These are phyloP conservation scores for Gnomoniopsis smithogilvyi DNA, from an alignment of 2,329 filamentous ascomycete species.

Conservation along the genomic window DNA sequence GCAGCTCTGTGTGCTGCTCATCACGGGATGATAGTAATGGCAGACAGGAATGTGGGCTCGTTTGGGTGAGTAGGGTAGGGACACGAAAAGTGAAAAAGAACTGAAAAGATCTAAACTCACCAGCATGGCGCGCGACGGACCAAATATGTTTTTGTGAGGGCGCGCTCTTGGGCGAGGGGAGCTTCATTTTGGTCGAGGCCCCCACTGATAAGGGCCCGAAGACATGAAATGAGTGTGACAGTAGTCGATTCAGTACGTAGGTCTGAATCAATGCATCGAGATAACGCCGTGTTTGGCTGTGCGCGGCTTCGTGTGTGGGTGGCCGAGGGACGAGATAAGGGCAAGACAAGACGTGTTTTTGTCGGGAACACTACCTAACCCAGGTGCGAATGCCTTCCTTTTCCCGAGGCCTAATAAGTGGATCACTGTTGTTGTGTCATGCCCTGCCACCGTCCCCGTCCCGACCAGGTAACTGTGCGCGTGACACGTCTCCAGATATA, in stretches of 20 bases:
- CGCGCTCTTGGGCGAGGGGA: neutral
- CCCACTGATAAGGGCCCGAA: conserved; percentile 4
- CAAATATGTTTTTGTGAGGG: neutral
- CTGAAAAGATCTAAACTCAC: neutral
- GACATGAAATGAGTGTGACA: neutral
- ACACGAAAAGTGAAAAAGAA: too few species aligned
- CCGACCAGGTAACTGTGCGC: neutral
- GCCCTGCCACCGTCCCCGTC: neutral
- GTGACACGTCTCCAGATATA: neutral
- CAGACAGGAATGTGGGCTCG: neutral
- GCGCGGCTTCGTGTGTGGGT: neutral
- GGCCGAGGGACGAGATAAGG: neutral
- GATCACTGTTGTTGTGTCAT: neutral
- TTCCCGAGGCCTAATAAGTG: neutral
- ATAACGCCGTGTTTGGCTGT: neutral
- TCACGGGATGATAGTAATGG: neutral
- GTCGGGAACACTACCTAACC: neutral
- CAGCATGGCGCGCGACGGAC: neutral
- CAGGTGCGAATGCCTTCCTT: neutral
- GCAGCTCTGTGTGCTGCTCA: too few species aligned
- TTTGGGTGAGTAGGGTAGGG: neutral
- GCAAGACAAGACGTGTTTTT: neutral
- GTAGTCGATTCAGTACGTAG: too few species aligned
- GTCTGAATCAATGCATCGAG: neutral
- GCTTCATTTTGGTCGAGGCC: neutral